Evolutionary conservation across 345 rosid species (phyloP), one percentile per base, ranked within the genome.

Genomic region (Theobroma cacao): DNA sequence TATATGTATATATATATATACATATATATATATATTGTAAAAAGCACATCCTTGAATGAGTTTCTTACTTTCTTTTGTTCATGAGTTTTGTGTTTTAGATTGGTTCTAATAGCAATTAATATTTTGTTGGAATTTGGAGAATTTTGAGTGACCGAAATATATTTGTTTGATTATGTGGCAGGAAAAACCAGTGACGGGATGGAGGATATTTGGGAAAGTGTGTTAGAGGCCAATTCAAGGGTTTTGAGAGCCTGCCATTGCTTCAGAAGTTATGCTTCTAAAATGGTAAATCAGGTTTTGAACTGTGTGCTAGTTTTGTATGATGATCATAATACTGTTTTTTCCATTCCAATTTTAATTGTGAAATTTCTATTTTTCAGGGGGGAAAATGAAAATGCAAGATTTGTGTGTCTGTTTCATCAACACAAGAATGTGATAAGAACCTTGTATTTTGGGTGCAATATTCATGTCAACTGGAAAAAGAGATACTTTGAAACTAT

Each of bases 261-360:
- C 60, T 50, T 50, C 60, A 0, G 60, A 31, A 30, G 47, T 17
- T 52, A 11, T 72, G 75, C 75, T 68, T 48, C 75, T 70, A 52
- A 52, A 52, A n/a, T 72, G 75, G 75, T 72, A 72, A 71, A 72
- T 52, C 30, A 12, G 33, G 45, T 52, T 31, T 53, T 52, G 31
- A 52, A 72, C 33, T 33, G 20, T 15, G 20, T 53, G 18, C 61
- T 71, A 5, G 41, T 50, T 71, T 67, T 18, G 30, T 70, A 8
- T 50, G 24, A 70, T 48, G 58, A 7, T 71, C 50, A 50, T 31
- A 9, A 50, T 48, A 18, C 28, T 50, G 43, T 67, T 69, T 69
- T 22, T 7, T 31, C n/a, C 24, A 24, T 41, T 24, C 38, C 50
- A 65, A 30, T 30, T 70, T 26, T 48, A 48, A 70, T 10, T 1